Evolutionary conservation across 1,284 basidiomycete species (phyloP).

Genomic region (Ceratobasidium sp.): DNA sequence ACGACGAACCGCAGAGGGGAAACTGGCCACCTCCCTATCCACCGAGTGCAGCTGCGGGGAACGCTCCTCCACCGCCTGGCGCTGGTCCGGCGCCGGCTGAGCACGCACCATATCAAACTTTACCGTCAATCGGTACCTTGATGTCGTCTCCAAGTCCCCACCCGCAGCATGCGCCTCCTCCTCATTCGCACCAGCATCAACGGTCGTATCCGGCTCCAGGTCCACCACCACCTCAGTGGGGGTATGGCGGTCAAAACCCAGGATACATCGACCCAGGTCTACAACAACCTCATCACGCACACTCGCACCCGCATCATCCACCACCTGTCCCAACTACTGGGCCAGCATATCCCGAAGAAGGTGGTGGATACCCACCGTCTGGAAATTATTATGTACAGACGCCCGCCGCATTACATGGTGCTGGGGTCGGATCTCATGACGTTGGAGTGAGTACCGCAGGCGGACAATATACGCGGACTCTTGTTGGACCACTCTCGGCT

Average conservation of each 20-base stretch:
- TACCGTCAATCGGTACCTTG: constrained; percentile 38
- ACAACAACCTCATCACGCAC: constrained; percentile 22
- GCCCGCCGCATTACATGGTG: constrained; percentile 37
- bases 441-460: neutral
- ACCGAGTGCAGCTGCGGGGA: constrained; percentile 9
- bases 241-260: constrained; percentile 11
- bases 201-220: neutral
- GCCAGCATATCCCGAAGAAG: constrained; percentile 26
- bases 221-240: constrained; percentile 35
- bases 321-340: constrained; percentile 28
- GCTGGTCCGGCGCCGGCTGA: constrained; percentile 29
- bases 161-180: constrained; percentile 36
- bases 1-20: constrained; percentile 28
- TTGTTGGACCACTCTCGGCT: constrained; percentile 85
- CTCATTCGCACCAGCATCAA: constrained; percentile 23
- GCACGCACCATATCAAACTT: constrained; percentile 35
- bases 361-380: constrained; percentile 23
- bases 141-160: constrained; percentile 39
- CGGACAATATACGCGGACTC: constrained; percentile 72
- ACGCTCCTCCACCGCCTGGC: constrained; percentile 22
- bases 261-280: constrained; percentile 32
- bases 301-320: constrained; percentile 29
- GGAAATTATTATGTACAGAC: constrained; percentile 36
- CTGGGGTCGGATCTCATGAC: constrained; percentile 21
- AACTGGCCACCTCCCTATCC: constrained; percentile 37